These are phyloP conservation scores for Erodium texanum DNA, from an alignment of 441 rosid species.

Conservation along the genomic window DNA sequence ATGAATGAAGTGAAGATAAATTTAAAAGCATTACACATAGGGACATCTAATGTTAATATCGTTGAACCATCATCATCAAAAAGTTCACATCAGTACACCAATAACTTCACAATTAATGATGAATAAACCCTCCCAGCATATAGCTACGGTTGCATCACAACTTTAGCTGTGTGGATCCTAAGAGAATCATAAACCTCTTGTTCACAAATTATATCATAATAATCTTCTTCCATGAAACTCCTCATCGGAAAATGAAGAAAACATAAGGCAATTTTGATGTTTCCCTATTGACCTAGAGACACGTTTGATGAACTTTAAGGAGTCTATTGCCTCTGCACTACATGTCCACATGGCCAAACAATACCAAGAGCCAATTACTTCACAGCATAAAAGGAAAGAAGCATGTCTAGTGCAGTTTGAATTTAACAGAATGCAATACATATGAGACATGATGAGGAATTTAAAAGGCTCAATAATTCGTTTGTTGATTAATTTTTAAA, in stretches of 20 bases:
- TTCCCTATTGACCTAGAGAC: background rate
- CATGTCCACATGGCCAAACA: background rate
- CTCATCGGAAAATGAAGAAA: background rate
- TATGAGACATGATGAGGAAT: background rate
- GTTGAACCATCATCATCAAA: background rate
- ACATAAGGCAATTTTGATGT: background rate
- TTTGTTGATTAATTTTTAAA: background rate
- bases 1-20: background rate
- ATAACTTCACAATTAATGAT: constrained; percentile 3
- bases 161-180: background rate
- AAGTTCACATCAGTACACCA: background rate
- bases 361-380: background rate
- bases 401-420: background rate
- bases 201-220: background rate
- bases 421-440: constrained; percentile 1
- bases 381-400: background rate
- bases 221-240: background rate
- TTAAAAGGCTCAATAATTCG: background rate
- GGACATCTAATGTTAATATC: background rate
- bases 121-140: constrained; percentile 9
- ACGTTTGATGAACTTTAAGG: background rate
- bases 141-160: background rate
- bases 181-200: background rate
- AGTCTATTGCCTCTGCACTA: background rate
- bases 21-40: background rate